A percentile compares a stretch with the other conserved stretches of the same genome.
Evolutionary conservation across 805 yeast species (phyloP).

Genomic region (Lipomyces sp.): DNA sequence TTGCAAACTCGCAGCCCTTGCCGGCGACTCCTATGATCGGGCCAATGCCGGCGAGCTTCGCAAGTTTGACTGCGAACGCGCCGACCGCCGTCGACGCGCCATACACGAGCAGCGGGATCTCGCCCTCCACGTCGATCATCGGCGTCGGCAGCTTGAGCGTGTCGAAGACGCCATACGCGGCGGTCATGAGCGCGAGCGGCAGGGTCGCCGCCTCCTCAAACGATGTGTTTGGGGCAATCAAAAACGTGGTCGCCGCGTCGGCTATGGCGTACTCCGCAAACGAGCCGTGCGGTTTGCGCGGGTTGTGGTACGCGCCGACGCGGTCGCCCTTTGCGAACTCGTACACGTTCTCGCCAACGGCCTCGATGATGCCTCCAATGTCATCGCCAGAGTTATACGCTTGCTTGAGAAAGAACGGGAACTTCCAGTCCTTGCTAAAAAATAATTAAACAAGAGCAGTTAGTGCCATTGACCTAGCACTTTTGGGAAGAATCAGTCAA

Average conservation of each 20-base stretch:
- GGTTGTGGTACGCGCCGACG: constrained; percentile 13
- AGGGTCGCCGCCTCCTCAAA: constrained; percentile 14
- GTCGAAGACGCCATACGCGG: constrained; percentile 8
- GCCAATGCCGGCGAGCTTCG: constrained; percentile 12
- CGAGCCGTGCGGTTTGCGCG: constrained; percentile 5
- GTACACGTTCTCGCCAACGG: constrained; percentile 10
- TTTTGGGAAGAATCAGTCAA: too few relatives aligned
- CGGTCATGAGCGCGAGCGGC: constrained; percentile 13
- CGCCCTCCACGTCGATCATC: not conserved
- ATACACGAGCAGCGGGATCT: constrained; percentile 5
- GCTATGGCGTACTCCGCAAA: constrained; percentile 17
- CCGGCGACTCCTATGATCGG: constrained; percentile 20
- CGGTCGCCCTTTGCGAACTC: constrained; percentile 14
- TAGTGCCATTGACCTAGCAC: too few relatives aligned
- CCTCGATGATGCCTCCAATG: constrained; percentile 12
- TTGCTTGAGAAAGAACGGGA: not conserved
- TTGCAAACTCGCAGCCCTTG: constrained; percentile 6
- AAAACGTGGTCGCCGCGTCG: constrained; percentile 8
- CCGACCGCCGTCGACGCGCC: constrained; percentile 16
- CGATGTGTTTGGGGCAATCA: not conserved
- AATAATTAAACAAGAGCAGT: not conserved
- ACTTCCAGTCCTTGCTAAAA: constrained; percentile 19
- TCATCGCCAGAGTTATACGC: constrained; percentile 18
- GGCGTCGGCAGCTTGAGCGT: constrained; percentile 10
- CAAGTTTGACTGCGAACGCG: constrained; percentile 10